Evolutionary conservation across 345 rosid genomes (phyloP), one percentile per base, ranked within the genome.

Genomic region (Viola odorata): DNA sequence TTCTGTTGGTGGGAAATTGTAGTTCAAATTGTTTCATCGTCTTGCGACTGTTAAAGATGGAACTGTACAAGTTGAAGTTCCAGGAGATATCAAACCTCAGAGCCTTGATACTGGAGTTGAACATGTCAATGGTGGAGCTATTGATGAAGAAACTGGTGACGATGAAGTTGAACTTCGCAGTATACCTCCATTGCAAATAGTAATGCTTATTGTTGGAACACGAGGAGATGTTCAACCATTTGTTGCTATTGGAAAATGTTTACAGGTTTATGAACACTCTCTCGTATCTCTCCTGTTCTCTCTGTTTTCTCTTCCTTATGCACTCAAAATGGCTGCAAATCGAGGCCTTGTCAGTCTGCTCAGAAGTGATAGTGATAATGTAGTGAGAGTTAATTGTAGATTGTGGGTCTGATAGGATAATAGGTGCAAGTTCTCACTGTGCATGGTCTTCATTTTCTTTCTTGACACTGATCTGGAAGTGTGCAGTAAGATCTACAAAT

Each of bases 31-130:
- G 77, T 66, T 94, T 72, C 86, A 82, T 58, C 82, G 99, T 76
- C 80, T 94, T 73, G 96, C 97, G 62, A 94, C 97, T 11, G 92
- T 94, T 61, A 90, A 90, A 80, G 81, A 86, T 74, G 99, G 99
- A 64, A 95, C 99, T 3, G 96, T 95, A 53, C 97, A 82, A 61
- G 81, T 95, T 77, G 87, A 86, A 66, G 84, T 95, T 66, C 91
- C 98, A 44, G 88, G 73, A 44, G 90, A 91, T 79, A 84, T 83
- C 68, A 87, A 80, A 69, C 79, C 83, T 4, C 85, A 73, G 56
- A 63, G 66, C 71, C 71, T 78, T 78, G 69, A 45, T 58, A 67
- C 60, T 61, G 64, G 73, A 57, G 58, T 65, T 11, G 75, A 75
- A 37, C 84, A 70, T 49, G 48, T 42, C 10, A 53, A 54, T 66